A percentile compares a stretch with the other conserved stretches of the same genome.
These are phyloP conservation scores for Discostella stelligeroides DNA, from an alignment of 108 stramenopile genomes.

Conservation along the genomic window DNA sequence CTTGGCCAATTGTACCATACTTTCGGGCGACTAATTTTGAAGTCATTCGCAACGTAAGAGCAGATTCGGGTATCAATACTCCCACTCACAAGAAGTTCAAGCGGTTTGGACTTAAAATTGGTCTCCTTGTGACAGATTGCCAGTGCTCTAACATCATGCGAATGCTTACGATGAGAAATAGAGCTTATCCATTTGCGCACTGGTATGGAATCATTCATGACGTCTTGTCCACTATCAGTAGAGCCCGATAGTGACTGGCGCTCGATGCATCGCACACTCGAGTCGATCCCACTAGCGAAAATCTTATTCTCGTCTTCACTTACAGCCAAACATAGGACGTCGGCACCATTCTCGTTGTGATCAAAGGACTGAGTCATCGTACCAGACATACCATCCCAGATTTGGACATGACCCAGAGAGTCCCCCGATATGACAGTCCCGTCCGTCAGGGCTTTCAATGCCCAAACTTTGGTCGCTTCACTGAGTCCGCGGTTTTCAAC, in stretches of 20 bases:
- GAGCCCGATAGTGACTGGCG: constrained; percentile 31
- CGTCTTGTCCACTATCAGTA: background rate
- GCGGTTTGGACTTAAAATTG: constrained; percentile 10
- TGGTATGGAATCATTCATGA: constrained; percentile 13
- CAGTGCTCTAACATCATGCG: constrained; percentile 90
- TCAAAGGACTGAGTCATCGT: constrained; percentile 80
- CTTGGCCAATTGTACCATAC: constrained; percentile 79
- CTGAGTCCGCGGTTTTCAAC: constrained; percentile 75
- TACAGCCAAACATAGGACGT: constrained; percentile 85
- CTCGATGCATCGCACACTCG: constrained; percentile 85
- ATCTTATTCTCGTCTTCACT: constrained; percentile 75
- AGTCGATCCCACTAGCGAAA: constrained; percentile 94
- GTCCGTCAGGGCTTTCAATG: constrained; percentile 70
- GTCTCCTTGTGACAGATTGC: constrained; percentile 56
- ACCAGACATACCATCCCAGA: constrained; percentile 90
- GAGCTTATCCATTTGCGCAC: constrained; percentile 77
- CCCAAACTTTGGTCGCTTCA: constrained; percentile 87
- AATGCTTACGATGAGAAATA: constrained; percentile 87
- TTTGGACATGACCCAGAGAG: constrained; percentile 87
- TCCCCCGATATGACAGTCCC: constrained; percentile 90
- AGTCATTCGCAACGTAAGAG: constrained; percentile 69
- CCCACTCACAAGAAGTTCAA: constrained; percentile 80
- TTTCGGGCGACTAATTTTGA: constrained; percentile 66
- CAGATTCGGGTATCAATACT: constrained; percentile 92
- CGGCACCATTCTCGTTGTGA: constrained; percentile 80